Evolutionary conservation across 305 asterid genomes (phyloP).

Genomic region (Solanum hybrid): DNA sequence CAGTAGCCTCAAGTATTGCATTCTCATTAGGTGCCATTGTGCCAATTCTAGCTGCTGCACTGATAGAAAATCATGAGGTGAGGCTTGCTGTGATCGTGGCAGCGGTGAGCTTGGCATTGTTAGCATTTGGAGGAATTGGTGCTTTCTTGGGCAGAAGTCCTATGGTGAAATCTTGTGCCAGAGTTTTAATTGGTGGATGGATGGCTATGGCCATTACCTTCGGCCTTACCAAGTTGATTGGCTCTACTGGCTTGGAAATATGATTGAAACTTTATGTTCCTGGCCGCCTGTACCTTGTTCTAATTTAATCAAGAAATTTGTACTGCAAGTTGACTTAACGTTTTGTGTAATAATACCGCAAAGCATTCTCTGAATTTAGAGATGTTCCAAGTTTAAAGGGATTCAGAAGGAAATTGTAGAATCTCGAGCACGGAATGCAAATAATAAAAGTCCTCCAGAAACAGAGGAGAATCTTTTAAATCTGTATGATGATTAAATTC

Average conservation of each 20-base stretch:
- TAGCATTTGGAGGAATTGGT: conserved; percentile 40
- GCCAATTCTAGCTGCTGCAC: conserved; percentile 43
- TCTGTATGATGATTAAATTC: no score
- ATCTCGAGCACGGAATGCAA: no score
- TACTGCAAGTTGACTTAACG: neutral
- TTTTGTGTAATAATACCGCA: neutral
- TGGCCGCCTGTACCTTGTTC: neutral
- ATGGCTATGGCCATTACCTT: conserved; percentile 46
- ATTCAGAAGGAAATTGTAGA: no score
- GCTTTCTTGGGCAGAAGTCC: conserved; percentile 35
- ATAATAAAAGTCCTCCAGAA: no score
- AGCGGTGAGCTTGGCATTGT: conserved; percentile 33
- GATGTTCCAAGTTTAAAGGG: no score
- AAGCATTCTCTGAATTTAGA: neutral
- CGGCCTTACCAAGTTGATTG: conserved; percentile 35
- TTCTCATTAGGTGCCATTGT: conserved; percentile 40
- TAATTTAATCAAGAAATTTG: neutral
- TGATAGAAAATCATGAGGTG: conserved; percentile 18
- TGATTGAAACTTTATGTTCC: neutral
- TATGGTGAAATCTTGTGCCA: conserved; percentile 19
- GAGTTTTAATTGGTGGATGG: conserved; percentile 56
- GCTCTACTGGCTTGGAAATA: conserved; percentile 12
- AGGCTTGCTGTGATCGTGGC: conserved; percentile 41
- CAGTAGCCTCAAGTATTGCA: conserved; percentile 40
- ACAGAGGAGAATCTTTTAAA: no score